Conservation (phyloP, 2,329 filamentous ascomycete genomes). For the Ceratocystis huliohia region DNA sequence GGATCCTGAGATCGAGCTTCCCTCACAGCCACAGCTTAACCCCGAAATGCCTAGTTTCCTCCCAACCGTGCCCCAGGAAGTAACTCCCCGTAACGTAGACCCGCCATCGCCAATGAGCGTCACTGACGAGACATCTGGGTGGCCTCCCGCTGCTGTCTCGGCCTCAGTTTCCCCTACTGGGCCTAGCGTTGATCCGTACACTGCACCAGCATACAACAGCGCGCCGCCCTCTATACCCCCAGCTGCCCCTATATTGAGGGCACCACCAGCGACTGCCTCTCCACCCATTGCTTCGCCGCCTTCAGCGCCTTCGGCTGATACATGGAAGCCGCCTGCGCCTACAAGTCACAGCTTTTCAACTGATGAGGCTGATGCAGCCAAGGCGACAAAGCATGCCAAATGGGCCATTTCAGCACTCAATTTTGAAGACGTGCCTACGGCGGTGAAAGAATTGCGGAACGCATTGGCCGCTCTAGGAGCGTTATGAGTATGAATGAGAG, state of each 20-base stretch:
- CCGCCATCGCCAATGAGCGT: slow-evolving; percentile 29
- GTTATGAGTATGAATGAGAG: slow-evolving; percentile 29
- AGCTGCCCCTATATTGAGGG: slow-evolving; percentile 19
- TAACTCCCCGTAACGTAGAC: slow-evolving; percentile 11
- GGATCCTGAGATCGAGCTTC: slow-evolving; percentile 18
- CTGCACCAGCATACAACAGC: neutral
- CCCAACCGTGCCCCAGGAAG: slow-evolving; percentile 14
- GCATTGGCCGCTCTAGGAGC: slow-evolving; percentile 62
- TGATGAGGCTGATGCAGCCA: slow-evolving; percentile 48
- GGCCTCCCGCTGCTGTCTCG: slow-evolving; percentile 13
- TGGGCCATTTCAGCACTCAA: slow-evolving; percentile 96
- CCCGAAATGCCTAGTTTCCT: neutral
- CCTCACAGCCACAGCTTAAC: neutral
- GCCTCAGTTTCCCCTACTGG: slow-evolving; percentile 14
- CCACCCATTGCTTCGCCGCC: slow-evolving; percentile 10
- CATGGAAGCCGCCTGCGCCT: neutral
- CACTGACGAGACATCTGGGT: slow-evolving; percentile 13
- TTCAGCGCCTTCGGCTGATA: neutral
- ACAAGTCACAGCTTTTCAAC: slow-evolving; percentile 12
- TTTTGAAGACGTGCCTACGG: slow-evolving; percentile 88
- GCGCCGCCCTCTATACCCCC: neutral
- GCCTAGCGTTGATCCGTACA: neutral
- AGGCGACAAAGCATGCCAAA: slow-evolving; percentile 88
- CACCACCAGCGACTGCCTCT: slow-evolving; percentile 23
- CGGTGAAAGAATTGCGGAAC: slow-evolving; percentile 67